Evolutionary conservation across 2,329 filamentous ascomycete species (phyloP), one percentile per base, ranked within the genome.

Genomic region (Claviceps arundinis): DNA sequence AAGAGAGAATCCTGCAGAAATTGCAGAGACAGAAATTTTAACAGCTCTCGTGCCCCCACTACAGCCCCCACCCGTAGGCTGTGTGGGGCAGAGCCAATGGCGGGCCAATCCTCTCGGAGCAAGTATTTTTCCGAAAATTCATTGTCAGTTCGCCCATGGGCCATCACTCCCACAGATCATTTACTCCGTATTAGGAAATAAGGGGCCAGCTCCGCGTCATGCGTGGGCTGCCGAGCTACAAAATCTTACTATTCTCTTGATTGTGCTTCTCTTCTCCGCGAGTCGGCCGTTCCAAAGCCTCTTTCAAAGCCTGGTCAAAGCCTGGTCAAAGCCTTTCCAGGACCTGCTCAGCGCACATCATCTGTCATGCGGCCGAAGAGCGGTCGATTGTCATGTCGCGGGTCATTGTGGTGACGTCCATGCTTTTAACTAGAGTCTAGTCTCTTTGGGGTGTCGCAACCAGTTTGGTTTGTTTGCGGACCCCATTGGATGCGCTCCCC

Each of bases 1-100:
- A 51, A 5, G 16, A n/a, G 45, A 54, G 59, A 56, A 58, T 56
- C 59, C 60, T 59, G 60, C 8, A 42, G 45, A 48, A 50, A 37
- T 48, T 50, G 44, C 53, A 56, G 59, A 42, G 54, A 61, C 64
- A 37, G 55, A 62, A 64, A 62, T 65, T 66, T 64, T 59, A 61
- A 61, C 52, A 53, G 42, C 43, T 53, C 30, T 34, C 9, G 30
- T 34, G 30, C 42, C 47, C 56, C 59, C 59, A 61, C 58, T 56
- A 44, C 19, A 47, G 16, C 5, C 43, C 34, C 51, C 44, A 22
- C 24, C 22, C 5, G 8, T 2, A 26, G 19, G 22, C 22, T 44
- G 44, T 41, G 26, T 6, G 47, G 19, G 44, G 48, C 43, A 48
- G 37, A 40, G 34, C 26, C 17, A 37, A 37, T 9, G 26, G 11